Base-by-base conservation (phyloP, 805 yeast genomes). In the Isabelozyma gotoi region DNA sequence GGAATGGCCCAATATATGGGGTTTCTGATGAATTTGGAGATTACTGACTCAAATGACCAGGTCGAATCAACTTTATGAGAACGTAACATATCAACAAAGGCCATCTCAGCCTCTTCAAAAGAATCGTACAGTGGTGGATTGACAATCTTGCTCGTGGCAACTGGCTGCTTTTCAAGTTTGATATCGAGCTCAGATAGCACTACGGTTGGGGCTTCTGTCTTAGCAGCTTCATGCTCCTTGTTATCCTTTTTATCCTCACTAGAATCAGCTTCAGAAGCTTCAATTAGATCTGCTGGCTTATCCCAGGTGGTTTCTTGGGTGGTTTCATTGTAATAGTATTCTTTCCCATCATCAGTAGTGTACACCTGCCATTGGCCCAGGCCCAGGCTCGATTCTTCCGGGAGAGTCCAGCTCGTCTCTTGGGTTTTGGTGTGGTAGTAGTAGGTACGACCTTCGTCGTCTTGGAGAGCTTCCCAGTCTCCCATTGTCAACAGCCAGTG, bases 371-470 rank as follows among this genome's bases (percentile, higher is more conserved):
- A 71, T 33, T 43, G 33, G 6, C 29, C 20, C 17, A 20, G 33
- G 6, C 29, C 20, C 17, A 20, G 29, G 8, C 12, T 37, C 3
- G 46, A 43, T 12, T 37, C 40, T 3, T 46, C 48, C 0, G 97
- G 97, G 49, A 81, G 80, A 19, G 85, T 88, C 96, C 97, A 89
- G 40, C 83, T 80, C 0, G 96, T 81, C 50, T 81, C 80, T 39
- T 80, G 77, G 0, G 92, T 84, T 19, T 59, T 73, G 0, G 77
- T 41, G 49, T 90, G 81, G 60, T 81, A 88, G 63, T 85, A 90
- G 64, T 90, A 91, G 1, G 71, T 67, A 39, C 83, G 71, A 0
- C 95, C 94, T 40, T 80, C 80, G 10, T 77, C 79, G 52, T 85
- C 88, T 32, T 68, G 68, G 10, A 79, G 75, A 46, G 80, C 79